Percentiles rank a stretch among this genome's conserved stretches.
Conservation (phyloP, 2,329 filamentous ascomycete genomes). For the Trichophyton simii region DNA sequence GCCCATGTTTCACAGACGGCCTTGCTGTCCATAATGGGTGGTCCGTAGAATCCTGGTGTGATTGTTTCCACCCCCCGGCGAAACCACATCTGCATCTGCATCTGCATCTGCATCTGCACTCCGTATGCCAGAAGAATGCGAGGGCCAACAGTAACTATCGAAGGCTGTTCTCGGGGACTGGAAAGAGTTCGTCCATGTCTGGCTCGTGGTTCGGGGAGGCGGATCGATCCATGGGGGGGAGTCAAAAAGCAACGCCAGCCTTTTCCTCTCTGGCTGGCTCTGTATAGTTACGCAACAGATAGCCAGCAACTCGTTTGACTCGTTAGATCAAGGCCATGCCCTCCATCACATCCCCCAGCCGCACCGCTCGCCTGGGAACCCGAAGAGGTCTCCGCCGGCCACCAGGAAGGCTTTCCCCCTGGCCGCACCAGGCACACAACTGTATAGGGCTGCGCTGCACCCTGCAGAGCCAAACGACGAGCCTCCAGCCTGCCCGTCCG, state of each 20-base stretch:
- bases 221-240: background rate
- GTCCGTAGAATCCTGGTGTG: background rate
- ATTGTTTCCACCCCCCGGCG: background rate
- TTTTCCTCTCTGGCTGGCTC: background rate
- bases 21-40: background rate
- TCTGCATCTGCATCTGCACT: background rate
- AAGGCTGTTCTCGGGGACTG: background rate
- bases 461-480: background rate
- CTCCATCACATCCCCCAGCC: background rate
- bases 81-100: background rate
- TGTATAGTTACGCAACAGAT: background rate
- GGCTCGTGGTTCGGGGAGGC: background rate
- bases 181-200: background rate
- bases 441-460: background rate
- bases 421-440: background rate
- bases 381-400: background rate
- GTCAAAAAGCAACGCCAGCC: too few species aligned
- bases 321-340: background rate
- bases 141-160: background rate
- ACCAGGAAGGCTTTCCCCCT: background rate
- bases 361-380: background rate
- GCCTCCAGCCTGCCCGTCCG: background rate
- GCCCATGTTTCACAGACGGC: background rate
- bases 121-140: background rate
- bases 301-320: too few species aligned